These are phyloP conservation scores for Aquilaria sinensis DNA, from an alignment of 345 rosid species.

Conservation along the genomic window DNA sequence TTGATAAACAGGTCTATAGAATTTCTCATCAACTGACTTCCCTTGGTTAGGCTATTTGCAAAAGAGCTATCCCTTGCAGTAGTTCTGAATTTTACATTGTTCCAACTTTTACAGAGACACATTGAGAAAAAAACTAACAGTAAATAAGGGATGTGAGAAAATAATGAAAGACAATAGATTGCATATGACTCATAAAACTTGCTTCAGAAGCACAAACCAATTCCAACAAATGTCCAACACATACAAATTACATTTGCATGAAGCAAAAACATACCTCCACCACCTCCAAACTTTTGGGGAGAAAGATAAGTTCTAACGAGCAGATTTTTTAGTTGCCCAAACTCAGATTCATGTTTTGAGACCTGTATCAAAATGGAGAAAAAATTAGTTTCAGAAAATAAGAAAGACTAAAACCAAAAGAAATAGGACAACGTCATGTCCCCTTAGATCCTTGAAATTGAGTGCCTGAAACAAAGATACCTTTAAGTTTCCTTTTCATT, in stretches of 20 bases:
- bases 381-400: background rate
- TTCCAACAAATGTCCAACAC: background rate
- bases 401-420: background rate
- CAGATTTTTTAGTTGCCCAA: slow-evolving; percentile 32
- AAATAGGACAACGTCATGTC: background rate
- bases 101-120: too few species aligned
- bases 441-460: background rate
- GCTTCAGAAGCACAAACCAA: background rate
- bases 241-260: background rate
- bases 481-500: background rate
- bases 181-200: too few species aligned
- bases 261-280: slow-evolving; percentile 27
- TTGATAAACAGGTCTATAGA: too few species aligned
- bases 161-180: too few species aligned
- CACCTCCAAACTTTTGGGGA: slow-evolving; percentile 29
- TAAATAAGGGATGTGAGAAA: too few species aligned
- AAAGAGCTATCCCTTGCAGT: too few species aligned
- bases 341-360: slow-evolving; percentile 41
- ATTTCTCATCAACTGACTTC: too few species aligned
- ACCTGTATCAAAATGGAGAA: slow-evolving; percentile 30
- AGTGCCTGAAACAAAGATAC: background rate
- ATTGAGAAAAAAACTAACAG: background rate
- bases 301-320: slow-evolving; percentile 37
- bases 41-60: too few species aligned
- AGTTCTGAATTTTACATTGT: too few species aligned